Conservation (phyloP, 306 rosid species). For the Gastrolobium bilobum region DNA sequence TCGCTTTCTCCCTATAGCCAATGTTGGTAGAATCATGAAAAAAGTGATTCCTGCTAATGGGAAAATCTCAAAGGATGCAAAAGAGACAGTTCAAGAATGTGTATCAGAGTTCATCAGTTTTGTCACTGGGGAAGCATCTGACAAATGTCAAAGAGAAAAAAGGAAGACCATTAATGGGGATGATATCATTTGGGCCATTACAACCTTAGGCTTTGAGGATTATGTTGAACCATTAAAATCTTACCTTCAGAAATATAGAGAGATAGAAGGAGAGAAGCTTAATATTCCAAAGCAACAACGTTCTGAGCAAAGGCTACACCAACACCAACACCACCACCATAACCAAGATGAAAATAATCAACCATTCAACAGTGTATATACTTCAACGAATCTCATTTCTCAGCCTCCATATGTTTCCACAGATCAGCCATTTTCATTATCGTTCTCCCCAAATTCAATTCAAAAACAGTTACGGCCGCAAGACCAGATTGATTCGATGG, state of each 20-base stretch:
- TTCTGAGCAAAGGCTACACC: constrained; percentile 56
- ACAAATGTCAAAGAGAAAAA: constrained; percentile 81
- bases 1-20: constrained; percentile 80
- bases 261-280: constrained; percentile 73
- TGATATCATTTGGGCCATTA: constrained; percentile 82
- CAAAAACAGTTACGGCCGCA: constrained; percentile 69
- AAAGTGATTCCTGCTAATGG: constrained; percentile 72
- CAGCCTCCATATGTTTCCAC: constrained; percentile 58
- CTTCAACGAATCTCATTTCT: constrained; percentile 60
- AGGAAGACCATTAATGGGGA: constrained; percentile 81
- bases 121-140: constrained; percentile 77
- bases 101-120: constrained; percentile 85
- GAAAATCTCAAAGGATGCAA: constrained; percentile 84
- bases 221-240: constrained; percentile 67
- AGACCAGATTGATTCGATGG: constrained; percentile 64
- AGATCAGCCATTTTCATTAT: constrained; percentile 65
- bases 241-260: constrained; percentile 77
- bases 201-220: constrained; percentile 75
- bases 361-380: constrained; percentile 56
- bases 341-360: constrained; percentile 53
- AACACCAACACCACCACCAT: constrained; percentile 45
- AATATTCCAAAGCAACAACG: constrained; percentile 72
- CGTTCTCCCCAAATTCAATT: constrained; percentile 67
- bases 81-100: constrained; percentile 82
- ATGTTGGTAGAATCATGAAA: constrained; percentile 86